Evolutionary conservation across 1,284 basidiomycete genomes (phyloP).

Genomic region (Puccinia triticina): DNA sequence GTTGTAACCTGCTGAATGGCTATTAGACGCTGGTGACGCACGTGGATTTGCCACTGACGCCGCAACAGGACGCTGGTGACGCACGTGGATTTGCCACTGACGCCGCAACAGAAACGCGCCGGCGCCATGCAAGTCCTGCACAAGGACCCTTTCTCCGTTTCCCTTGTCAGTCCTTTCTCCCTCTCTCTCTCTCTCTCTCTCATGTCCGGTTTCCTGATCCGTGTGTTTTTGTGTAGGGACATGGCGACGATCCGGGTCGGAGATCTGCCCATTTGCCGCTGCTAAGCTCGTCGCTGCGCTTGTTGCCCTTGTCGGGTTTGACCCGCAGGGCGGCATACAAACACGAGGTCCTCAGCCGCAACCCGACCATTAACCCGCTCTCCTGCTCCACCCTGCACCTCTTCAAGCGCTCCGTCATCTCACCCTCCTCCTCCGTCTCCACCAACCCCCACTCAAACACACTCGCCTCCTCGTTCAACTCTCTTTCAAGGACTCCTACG

Average conservation of each 20-base stretch:
- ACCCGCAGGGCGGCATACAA: too few relatives aligned
- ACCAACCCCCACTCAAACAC: not conserved
- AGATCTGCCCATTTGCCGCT: too few relatives aligned
- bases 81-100: slow-evolving; percentile 41
- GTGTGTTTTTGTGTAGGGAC: not conserved
- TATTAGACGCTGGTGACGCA: slow-evolving; percentile 31
- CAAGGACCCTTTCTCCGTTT: not conserved
- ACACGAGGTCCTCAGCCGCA: slow-evolving; percentile 7
- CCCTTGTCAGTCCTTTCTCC: not conserved
- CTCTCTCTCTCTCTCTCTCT: not conserved
- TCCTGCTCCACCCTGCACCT: slow-evolving; percentile 11
- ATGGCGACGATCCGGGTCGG: too few relatives aligned
- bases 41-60: slow-evolving; percentile 36
- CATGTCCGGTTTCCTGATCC: not conserved
- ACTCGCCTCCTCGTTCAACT: not conserved
- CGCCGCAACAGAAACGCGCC: slow-evolving; percentile 29
- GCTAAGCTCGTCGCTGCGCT: too few relatives aligned
- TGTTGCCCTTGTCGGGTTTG: too few relatives aligned
- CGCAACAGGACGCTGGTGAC: slow-evolving; percentile 36
- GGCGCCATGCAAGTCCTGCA: not conserved
- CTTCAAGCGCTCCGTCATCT: slow-evolving; percentile 22
- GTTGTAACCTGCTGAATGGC: slow-evolving; percentile 11
- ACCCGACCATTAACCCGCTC: slow-evolving; percentile 34
- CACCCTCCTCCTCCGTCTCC: not conserved
- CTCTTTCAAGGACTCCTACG: not conserved